These are phyloP conservation scores for Fusarium sp. DNA, from an alignment of 2,329 filamentous ascomycete species.

Conservation along the genomic window DNA sequence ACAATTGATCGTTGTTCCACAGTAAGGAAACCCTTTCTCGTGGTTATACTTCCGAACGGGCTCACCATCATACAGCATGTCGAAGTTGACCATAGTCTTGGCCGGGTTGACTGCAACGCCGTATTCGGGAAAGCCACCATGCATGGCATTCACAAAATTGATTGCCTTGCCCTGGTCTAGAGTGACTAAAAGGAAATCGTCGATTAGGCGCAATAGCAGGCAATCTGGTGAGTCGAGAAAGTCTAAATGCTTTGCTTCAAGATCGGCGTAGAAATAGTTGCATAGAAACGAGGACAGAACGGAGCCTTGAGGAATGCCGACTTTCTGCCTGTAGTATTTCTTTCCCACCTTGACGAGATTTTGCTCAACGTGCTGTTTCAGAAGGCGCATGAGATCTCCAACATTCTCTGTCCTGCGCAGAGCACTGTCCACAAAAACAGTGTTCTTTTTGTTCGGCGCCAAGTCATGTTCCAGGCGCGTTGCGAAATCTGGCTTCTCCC, in stretches of 20 bases:
- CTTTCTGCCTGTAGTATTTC: constrained; percentile 86
- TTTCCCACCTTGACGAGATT: constrained; percentile 92
- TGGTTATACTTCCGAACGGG: constrained; percentile 61
- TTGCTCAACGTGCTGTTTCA: constrained; percentile 81
- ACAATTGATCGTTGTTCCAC: constrained; percentile 81
- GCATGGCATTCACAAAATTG: constrained; percentile 82
- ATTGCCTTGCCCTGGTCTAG: constrained; percentile 73
- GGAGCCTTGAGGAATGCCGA: constrained; percentile 93
- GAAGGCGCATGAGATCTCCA: constrained; percentile 72
- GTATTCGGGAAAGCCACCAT: constrained; percentile 79
- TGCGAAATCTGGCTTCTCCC: constrained; percentile 58
- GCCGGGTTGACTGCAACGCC: constrained; percentile 79
- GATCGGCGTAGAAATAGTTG: constrained; percentile 94
- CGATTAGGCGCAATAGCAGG: constrained; percentile 83
- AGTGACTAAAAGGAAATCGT: constrained; percentile 93
- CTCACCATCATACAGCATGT: constrained; percentile 65
- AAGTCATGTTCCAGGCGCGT: constrained; percentile 56
- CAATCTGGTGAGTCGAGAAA: constrained; percentile 71
- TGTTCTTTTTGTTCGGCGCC: constrained; percentile 66
- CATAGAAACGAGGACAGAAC: constrained; percentile 87
- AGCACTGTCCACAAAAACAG: constrained; percentile 80
- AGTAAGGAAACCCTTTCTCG: constrained; percentile 80
- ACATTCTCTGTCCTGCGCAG: constrained; percentile 67
- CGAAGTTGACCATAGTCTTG: constrained; percentile 90
- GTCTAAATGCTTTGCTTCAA: constrained; percentile 75